Evolutionary conservation across 2,329 filamentous ascomycete genomes (phyloP).

Genomic region (Aspergillus clavatus): DNA sequence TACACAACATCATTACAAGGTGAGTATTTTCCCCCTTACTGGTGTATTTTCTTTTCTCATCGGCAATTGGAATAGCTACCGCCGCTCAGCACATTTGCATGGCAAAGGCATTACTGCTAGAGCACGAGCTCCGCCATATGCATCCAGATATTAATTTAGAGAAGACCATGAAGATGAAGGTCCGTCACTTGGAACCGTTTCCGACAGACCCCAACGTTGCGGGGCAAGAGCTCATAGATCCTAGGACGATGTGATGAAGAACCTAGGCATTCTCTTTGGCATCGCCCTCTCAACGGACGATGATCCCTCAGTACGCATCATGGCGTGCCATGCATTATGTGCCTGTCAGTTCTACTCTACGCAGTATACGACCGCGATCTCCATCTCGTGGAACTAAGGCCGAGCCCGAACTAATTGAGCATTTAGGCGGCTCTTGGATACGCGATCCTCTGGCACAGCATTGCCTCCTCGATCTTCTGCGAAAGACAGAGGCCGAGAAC

Average conservation of each 20-base stretch:
- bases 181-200: conserved; percentile 7
- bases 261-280: conserved; percentile 29
- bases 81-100: conserved; percentile 33
- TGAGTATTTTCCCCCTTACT: conserved; percentile 9
- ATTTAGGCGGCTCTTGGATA: conserved; percentile 27
- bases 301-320: conserved; percentile 29
- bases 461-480: conserved; percentile 19
- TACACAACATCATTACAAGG: conserved; percentile 31
- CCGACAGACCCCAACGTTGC: too few relatives aligned
- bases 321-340: conserved; percentile 32
- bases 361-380: too few relatives aligned
- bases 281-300: conserved; percentile 32
- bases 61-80: conserved; percentile 26
- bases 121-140: conserved; percentile 19
- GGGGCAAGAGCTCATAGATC: background rate
- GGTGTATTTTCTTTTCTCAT: background rate
- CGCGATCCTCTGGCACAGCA: conserved; percentile 24
- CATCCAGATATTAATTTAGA: conserved; percentile 8
- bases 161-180: conserved; percentile 19
- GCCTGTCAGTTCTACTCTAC: conserved; percentile 30
- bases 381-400: too few relatives aligned
- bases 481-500: conserved; percentile 19
- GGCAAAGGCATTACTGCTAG: conserved; percentile 26
- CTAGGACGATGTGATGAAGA: conserved; percentile 24
- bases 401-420: too few relatives aligned